phyloP scores from a whole-genome alignment of 169 alveolate genomes.

The Eimeria praecox region DNA sequence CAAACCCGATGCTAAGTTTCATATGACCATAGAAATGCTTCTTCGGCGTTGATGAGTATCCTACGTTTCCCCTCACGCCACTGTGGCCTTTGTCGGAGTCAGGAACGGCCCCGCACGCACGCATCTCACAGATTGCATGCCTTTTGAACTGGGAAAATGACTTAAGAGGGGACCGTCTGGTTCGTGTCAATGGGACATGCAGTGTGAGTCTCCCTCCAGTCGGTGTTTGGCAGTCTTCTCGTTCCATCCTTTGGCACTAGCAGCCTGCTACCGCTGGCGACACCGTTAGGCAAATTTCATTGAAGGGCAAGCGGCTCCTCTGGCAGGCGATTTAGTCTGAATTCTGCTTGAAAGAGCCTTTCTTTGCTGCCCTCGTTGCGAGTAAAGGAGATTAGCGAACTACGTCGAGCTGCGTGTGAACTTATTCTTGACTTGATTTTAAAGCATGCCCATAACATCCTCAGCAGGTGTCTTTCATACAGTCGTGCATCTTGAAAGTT shows the following conservation, averaged over 20 bases:
- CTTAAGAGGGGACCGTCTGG: background rate
- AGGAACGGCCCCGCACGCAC: background rate
- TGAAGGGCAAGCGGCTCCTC: background rate
- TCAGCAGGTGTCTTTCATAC: background rate
- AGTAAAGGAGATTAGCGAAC: background rate
- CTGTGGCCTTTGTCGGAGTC: conserved; percentile 2
- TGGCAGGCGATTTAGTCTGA: background rate
- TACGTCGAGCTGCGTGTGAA: conserved; percentile 14
- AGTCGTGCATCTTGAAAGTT: background rate
- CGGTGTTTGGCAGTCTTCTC: background rate
- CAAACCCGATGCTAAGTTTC: conserved; percentile 85
- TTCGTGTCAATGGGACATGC: background rate
- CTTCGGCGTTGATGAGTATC: background rate
- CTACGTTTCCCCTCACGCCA: background rate
- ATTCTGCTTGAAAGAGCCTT: background rate
- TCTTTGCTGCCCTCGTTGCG: background rate
- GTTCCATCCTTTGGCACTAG: conserved; percentile 6
- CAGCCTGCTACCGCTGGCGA: background rate
- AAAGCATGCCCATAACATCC: background rate
- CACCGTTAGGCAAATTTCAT: background rate
- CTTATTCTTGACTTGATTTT: conserved; percentile 1
- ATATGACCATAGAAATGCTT: background rate
- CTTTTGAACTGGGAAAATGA: conserved; percentile 5
- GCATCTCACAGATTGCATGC: background rate
- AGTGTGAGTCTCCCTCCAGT: background rate